A percentile compares a stretch with the other conserved stretches of the same genome.
Evolutionary conservation across 1,139 yeast species (phyloP).

Genomic region (Zygosaccharomyces sapae): DNA sequence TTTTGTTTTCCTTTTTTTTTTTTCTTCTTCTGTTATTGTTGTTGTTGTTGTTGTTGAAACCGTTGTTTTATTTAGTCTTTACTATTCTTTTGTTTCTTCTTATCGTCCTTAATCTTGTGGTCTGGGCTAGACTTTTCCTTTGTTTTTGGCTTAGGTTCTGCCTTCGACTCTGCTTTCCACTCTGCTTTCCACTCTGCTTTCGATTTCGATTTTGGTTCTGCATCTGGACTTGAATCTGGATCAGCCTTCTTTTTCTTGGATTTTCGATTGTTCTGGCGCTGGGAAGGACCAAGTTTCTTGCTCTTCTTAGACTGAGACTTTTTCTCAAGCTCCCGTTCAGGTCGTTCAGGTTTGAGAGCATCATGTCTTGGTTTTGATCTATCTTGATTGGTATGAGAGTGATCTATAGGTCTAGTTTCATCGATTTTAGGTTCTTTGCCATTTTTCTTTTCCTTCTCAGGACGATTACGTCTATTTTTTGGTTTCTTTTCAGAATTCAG

Average conservation of each 20-base stretch:
- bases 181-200: too few relatives aligned
- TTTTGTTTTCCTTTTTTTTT: not conserved
- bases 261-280: too few relatives aligned
- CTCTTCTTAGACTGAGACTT: not conserved
- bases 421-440: not conserved
- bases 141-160: not conserved
- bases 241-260: too few relatives aligned
- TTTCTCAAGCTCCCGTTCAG: not conserved
- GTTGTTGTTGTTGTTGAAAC: too few relatives aligned
- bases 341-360: not conserved
- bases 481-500: not conserved
- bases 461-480: not conserved
- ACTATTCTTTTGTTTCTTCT: not conserved
- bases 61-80: not conserved
- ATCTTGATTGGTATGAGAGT: not conserved
- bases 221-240: too few relatives aligned
- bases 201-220: too few relatives aligned
- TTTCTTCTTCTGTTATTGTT: too few relatives aligned
- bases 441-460: not conserved
- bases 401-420: not conserved
- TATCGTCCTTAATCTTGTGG: not conserved
- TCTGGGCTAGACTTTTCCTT: not conserved
- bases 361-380: not conserved
- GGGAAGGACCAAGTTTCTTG: too few relatives aligned
- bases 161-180: not conserved